Evolutionary conservation across 441 rosid species (phyloP), one percentile per base, ranked within the genome.

Genomic region (Oxalis stricta): DNA sequence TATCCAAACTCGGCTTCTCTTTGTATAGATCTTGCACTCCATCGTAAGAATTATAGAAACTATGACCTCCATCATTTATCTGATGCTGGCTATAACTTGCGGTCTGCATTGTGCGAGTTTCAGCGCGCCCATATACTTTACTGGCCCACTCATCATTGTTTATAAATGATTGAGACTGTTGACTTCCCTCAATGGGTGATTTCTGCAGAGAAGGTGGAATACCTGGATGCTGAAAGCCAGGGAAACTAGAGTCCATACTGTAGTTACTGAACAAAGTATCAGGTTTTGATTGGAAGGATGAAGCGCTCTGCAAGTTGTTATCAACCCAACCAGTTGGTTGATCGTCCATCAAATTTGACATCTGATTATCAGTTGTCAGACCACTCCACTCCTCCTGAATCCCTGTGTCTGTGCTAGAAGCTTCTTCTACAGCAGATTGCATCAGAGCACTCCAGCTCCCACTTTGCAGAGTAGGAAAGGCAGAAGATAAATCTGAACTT

Each of bases 381-480:
- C 77, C 72, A 64, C 67, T 64, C 85, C 79, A 75, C 60, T 69
- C 76, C 53, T 74, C 91, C 38, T 64, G 76, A 31, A 33, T 18
- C 34, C 69, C 63, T 10, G 46, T 38, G 50, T 72, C 72, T 47
- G 52, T 64, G 33, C 70, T 56, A 21, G 78, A 70, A 23, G 85
- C 58, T 70, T 81, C 91, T 36, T 80, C 83, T 18, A 81, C 76
- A 46, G 91, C 91, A 53, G 91, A 77, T 69, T 79, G 95, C 97
- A 89, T 89, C 47, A 89, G 97, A 51, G 97, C 95, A 69, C 97
- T 84, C 97, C 95, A 89, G 61, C 92, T 79, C 61, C 97, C 97
- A 69, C 88, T 77, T 55, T 82, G 94, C 59, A 79, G 13, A 18
- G 91, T 79, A 47, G 94, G 72, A 53, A 68, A 58, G 46, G 76